These are phyloP conservation scores for Blastobotrys capitulatus DNA, from an alignment of 1,139 yeast genomes.

Conservation along the genomic window DNA sequence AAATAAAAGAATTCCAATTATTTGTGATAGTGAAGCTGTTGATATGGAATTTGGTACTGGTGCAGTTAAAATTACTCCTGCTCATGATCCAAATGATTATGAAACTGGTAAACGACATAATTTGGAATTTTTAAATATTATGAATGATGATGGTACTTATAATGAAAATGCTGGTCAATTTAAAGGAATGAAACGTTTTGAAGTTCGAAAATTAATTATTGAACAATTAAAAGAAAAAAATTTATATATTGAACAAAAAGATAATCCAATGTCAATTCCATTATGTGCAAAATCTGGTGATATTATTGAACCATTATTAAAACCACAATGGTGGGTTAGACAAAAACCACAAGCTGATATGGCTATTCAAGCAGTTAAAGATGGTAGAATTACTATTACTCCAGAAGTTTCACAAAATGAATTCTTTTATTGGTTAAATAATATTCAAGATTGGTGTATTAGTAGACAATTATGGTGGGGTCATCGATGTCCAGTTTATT, in stretches of 20 bases:
- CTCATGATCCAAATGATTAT: conserved; percentile 97
- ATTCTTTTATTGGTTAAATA: conserved; percentile 92
- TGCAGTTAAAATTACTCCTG: conserved; percentile 98
- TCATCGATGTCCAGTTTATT: conserved; percentile 96
- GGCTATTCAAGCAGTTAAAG: conserved; percentile 80
- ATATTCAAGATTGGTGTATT: conserved; percentile 99
- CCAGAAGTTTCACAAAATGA: conserved; percentile 92
- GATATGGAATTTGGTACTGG: conserved; percentile 99
- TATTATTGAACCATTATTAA: conserved; percentile 89
- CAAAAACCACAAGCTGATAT: conserved; percentile 85
- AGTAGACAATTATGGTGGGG: conserved; percentile 99
- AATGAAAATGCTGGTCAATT: conserved; percentile 87
- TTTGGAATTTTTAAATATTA: conserved; percentile 80
- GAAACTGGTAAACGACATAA: conserved; percentile 91
- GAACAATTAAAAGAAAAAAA: conserved; percentile 72
- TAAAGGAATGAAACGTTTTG: conserved; percentile 88
- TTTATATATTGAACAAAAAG: conserved; percentile 75
- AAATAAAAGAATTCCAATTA: conserved; percentile 78
- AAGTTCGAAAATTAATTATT: conserved; percentile 83
- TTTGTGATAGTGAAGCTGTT: conserved; percentile 87
- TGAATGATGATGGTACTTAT: conserved; percentile 86
- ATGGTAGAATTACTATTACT: conserved; percentile 72
- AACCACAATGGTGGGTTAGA: conserved; percentile 99
- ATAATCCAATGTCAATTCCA: conserved; percentile 94
- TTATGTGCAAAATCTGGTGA: conserved; percentile 95